These are phyloP conservation scores for Aspergillus spinulosporus DNA, from an alignment of 2,329 filamentous ascomycete genomes.

Conservation along the genomic window DNA sequence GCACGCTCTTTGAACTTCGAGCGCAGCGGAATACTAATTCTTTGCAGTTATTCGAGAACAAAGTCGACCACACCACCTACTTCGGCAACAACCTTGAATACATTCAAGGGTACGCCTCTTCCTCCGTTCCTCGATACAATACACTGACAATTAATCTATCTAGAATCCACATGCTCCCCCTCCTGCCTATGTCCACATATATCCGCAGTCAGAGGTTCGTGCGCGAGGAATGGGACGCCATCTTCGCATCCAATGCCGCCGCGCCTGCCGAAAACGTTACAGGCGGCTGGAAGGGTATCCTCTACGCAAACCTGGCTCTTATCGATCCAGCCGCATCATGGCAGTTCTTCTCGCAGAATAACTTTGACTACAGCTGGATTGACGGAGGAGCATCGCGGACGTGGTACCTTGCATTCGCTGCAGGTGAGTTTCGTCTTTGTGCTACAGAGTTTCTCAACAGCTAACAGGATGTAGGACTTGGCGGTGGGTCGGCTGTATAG, in stretches of 20 bases:
- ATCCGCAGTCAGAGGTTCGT: slow-evolving; percentile 71
- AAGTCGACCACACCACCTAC: slow-evolving; percentile 88
- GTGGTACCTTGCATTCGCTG: slow-evolving; percentile 80
- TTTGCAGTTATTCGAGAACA: slow-evolving; percentile 80
- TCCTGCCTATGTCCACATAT: slow-evolving; percentile 67
- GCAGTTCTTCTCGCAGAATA: slow-evolving; percentile 68
- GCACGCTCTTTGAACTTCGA: background rate
- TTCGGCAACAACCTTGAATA: slow-evolving; percentile 74
- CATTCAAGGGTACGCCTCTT: slow-evolving; percentile 55
- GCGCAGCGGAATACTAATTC: slow-evolving; percentile 28
- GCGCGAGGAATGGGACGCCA: slow-evolving; percentile 75
- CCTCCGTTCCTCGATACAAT: background rate
- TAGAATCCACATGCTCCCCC: slow-evolving; percentile 81
- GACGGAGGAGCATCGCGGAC: slow-evolving; percentile 79
- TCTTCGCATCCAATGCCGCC: slow-evolving; percentile 69
- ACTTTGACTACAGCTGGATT: slow-evolving; percentile 65
- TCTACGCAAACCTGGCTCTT: slow-evolving; percentile 80
- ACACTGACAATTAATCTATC: slow-evolving; percentile 31
- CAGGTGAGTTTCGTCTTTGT: slow-evolving; percentile 53
- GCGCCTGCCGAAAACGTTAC: slow-evolving; percentile 57
- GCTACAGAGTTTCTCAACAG: background rate
- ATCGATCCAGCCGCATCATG: slow-evolving; percentile 70
- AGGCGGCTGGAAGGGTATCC: slow-evolving; percentile 81
- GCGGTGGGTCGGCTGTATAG: background rate
- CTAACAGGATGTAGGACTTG: background rate